phyloP scores from a whole-genome alignment of 148 eudicot species.

The Vaccinium myrtillus region DNA sequence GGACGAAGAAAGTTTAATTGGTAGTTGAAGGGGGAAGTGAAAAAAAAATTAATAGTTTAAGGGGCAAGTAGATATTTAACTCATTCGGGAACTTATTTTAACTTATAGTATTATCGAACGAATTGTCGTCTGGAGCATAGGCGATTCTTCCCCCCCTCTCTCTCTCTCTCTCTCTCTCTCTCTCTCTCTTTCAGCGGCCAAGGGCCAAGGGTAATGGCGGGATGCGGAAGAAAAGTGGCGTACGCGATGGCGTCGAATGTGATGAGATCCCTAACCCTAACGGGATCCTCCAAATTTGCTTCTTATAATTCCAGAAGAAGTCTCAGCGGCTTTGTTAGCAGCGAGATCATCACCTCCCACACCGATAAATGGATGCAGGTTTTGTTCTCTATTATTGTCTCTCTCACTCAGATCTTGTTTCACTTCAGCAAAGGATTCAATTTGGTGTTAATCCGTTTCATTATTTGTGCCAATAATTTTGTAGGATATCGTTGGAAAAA shows the following conservation, averaged over 20 bases:
- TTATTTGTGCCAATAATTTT: background rate
- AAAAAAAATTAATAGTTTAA: too few relatives aligned
- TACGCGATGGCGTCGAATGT: constrained; percentile 50
- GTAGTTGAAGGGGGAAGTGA: too few relatives aligned
- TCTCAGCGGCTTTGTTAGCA: constrained; percentile 43
- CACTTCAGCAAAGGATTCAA: background rate
- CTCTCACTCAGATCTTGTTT: constrained; percentile 5
- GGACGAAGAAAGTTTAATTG: too few relatives aligned
- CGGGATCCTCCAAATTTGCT: constrained; percentile 25
- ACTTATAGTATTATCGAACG: background rate
- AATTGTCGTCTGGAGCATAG: background rate
- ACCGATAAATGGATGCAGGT: constrained; percentile 96
- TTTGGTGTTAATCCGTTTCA: background rate
- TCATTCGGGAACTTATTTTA: too few relatives aligned
- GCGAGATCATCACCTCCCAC: constrained; percentile 63
- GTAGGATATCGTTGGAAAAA: too few relatives aligned
- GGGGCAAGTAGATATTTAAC: too few relatives aligned
- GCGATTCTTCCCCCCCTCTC: background rate
- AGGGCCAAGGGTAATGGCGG: constrained; percentile 23
- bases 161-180: background rate
- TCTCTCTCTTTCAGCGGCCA: background rate
- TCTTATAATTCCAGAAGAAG: constrained; percentile 38
- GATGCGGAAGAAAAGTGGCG: constrained; percentile 29
- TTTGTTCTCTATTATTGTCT: background rate
- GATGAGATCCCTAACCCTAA: constrained; percentile 33